Evolutionary conservation across 2,329 filamentous ascomycete genomes (phyloP), one percentile per base, ranked within the genome.

Genomic region (Pezicula neosporulosa): DNA sequence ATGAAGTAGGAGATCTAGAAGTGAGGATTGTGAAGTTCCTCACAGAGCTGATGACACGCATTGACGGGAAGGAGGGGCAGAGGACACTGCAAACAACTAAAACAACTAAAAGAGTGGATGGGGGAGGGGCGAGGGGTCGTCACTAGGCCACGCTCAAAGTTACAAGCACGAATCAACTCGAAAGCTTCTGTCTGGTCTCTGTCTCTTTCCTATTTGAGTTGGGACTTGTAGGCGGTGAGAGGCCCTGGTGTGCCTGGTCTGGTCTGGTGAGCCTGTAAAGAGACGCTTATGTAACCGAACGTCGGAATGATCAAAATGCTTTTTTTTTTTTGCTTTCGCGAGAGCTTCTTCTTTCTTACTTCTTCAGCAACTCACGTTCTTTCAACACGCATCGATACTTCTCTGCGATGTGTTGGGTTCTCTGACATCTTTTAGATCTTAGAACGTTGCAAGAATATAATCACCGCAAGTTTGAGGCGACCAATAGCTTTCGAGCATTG

Each of bases 391-490:
- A 41, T 57, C 59, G 57, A 54, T 59, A 50, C 33, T 54, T 49
- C 49, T 49, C 58, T 38, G 55, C 58, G 56, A 59, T 37, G 60
- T 63, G 60, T 65, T 63, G 63, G 57, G 57, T 60, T 55, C 61
- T 55, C 60, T 56, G 59, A 52, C 50, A 58, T 54, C 28, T 38
- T 43, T 15, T 24, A 19, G 42, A 28, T 46, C 48, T 58, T 60
- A 52, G 56, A 59, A 49, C 55, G 63, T 66, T 66, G 64, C 63
- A 56, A 67, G 63, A 66, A 45, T 44, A 63, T 52, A 56, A 55
- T 51, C 35, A 63, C 61, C 65, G 61, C 63, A 64, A 60, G 65
- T 67, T 67, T 67, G 65, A 67, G 64, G 63, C 57, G 59, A 66
- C 63, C 61, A 62, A 62, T 56, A 65, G 61, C 59, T 59, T 53